These are phyloP conservation scores for Scedosporium aurantiacum DNA, from an alignment of 2,329 filamentous ascomycete species.

Conservation along the genomic window DNA sequence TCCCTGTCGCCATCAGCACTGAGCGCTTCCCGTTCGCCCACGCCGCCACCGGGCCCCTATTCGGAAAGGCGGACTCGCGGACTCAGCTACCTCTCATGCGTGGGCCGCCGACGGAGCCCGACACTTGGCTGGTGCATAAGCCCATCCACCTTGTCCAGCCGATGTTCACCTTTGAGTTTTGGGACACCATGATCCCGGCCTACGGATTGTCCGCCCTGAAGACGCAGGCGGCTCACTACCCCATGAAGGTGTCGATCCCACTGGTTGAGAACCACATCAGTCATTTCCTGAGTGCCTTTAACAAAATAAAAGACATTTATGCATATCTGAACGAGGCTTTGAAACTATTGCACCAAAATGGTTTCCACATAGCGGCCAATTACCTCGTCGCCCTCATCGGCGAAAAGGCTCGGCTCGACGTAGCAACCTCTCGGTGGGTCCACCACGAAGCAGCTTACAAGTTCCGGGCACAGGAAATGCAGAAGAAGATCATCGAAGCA, in stretches of 20 bases:
- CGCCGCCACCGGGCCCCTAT: constrained; percentile 4
- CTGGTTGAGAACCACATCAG: constrained; percentile 3
- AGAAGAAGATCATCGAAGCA: not conserved
- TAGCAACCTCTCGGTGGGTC: constrained; percentile 10
- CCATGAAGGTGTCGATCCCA: constrained; percentile 12
- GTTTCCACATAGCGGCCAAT: constrained; percentile 7
- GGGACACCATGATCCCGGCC: constrained; percentile 14
- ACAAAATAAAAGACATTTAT: not conserved
- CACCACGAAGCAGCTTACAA: constrained; percentile 1
- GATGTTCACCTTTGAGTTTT: constrained; percentile 16
- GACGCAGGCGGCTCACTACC: constrained; percentile 9
- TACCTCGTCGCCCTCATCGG: constrained; percentile 13
- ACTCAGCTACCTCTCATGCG: not conserved
- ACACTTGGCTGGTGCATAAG: not conserved
- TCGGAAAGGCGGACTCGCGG: not conserved
- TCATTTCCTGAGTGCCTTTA: not conserved
- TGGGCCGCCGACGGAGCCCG: not conserved
- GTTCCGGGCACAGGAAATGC: not conserved
- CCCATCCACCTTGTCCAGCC: constrained; percentile 8
- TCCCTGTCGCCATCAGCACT: not conserved
- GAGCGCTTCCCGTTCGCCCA: not conserved
- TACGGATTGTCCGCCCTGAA: constrained; percentile 16
- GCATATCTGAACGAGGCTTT: too few species aligned
- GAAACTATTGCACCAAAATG: too few species aligned
- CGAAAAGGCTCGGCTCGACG: constrained; percentile 12